Evolutionary conservation across 2,329 filamentous ascomycete genomes (phyloP).

Genomic region (Botrytis sinoallii): DNA sequence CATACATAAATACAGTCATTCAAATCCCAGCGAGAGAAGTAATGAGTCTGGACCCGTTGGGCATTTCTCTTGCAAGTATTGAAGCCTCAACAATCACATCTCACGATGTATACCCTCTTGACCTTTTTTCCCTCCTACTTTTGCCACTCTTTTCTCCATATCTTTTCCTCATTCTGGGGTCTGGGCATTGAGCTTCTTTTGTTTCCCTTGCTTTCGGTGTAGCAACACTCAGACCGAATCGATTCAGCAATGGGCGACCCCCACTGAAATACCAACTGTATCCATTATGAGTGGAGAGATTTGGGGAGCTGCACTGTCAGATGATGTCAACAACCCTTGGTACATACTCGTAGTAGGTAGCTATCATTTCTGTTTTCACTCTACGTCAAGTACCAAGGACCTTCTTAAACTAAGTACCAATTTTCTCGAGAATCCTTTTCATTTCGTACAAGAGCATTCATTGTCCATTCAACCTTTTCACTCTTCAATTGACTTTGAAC

Average conservation of each 20-base stretch:
- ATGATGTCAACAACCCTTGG: slow-evolving; percentile 18
- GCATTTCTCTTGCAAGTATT: not conserved
- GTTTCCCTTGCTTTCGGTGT: slow-evolving; percentile 2
- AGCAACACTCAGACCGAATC: slow-evolving; percentile 10
- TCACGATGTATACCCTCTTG: not conserved
- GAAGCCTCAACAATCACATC: not conserved
- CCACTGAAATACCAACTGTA: slow-evolving; percentile 10
- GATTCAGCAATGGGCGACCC: not conserved
- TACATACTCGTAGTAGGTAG: not conserved
- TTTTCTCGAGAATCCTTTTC: not conserved
- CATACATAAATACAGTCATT: not conserved
- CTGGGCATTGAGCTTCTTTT: not conserved
- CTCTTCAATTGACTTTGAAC: not conserved
- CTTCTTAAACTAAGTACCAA: not conserved
- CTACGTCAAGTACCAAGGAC: slow-evolving; percentile 1
- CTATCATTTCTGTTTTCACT: slow-evolving; percentile 2
- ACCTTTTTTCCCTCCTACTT: not conserved
- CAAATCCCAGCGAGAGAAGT: not conserved
- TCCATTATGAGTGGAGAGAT: slow-evolving; percentile 13
- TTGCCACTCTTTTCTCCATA: slow-evolving; percentile 10
- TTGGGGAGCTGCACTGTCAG: slow-evolving; percentile 8
- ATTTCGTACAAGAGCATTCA: not conserved
- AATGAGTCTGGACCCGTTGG: not conserved
- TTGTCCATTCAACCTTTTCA: no score
- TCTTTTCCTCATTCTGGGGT: not conserved